These are phyloP conservation scores for Pulveroboletus sp. DNA, from an alignment of 768 basidiomycete genomes.

Conservation along the genomic window DNA sequence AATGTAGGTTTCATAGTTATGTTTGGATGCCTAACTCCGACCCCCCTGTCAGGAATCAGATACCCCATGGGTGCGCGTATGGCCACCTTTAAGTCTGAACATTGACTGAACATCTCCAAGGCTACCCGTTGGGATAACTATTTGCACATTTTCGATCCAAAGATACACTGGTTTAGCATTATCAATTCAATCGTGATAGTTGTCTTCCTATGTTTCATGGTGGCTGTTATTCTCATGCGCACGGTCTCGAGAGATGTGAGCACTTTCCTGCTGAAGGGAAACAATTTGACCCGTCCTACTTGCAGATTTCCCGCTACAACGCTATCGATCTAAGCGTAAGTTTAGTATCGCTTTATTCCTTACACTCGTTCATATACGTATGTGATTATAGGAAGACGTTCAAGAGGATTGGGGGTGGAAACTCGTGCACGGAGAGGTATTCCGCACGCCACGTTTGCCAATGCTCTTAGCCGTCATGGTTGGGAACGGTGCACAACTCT, in stretches of 20 bases:
- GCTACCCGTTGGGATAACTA: constrained; percentile 97
- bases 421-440: constrained; percentile 93
- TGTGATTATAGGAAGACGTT: constrained; percentile 69
- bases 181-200: constrained; percentile 92
- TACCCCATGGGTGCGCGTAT: constrained; percentile 66
- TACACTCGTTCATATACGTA: not conserved
- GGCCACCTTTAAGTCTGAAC: not conserved
- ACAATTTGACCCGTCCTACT: not conserved
- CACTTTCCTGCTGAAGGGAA: not conserved
- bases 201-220: constrained; percentile 89
- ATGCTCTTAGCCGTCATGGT: constrained; percentile 79
- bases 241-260: constrained; percentile 85
- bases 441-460: constrained; percentile 74
- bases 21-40: constrained; percentile 2
- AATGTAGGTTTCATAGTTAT: constrained; percentile 46
- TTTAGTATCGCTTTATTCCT: constrained; percentile 1
- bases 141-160: constrained; percentile 87
- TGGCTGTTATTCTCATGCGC: constrained; percentile 82
- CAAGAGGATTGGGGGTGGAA: constrained; percentile 99
- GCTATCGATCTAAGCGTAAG: constrained; percentile 84
- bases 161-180: constrained; percentile 95
- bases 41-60: constrained; percentile 61
- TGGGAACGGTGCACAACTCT: constrained; percentile 62
- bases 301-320: constrained; percentile 64
- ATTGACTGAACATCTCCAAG: constrained; percentile 37